These are phyloP conservation scores for Mycosphaerella arachidis DNA, from an alignment of 2,329 filamentous ascomycete genomes.

Conservation along the genomic window DNA sequence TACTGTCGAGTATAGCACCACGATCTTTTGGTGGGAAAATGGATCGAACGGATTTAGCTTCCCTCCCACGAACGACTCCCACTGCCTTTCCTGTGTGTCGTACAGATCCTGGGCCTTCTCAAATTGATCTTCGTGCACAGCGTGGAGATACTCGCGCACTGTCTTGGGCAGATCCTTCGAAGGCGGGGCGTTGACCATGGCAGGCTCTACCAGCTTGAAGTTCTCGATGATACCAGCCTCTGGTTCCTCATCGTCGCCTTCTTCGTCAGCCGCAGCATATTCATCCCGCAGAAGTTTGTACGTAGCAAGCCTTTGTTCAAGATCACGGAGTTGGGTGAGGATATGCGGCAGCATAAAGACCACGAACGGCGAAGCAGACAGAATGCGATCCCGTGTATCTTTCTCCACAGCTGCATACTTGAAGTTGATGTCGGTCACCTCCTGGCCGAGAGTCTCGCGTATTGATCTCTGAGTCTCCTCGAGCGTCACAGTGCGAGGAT, in stretches of 20 bases:
- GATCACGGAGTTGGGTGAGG: slow-evolving; percentile 83
- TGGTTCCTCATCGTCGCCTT: slow-evolving; percentile 34
- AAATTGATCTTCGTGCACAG: slow-evolving; percentile 93
- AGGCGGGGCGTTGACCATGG: slow-evolving; percentile 87
- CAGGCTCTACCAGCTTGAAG: slow-evolving; percentile 87
- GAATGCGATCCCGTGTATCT: slow-evolving; percentile 85
- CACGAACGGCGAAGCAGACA: slow-evolving; percentile 94
- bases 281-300: slow-evolving; percentile 80
- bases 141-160: slow-evolving; percentile 88
- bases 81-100: slow-evolving; percentile 87
- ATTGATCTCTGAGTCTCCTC: slow-evolving; percentile 13
- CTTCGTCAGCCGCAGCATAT: slow-evolving; percentile 40
- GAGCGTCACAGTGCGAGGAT: slow-evolving; percentile 5
- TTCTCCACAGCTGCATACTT: slow-evolving; percentile 95
- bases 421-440: slow-evolving; percentile 45
- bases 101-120: slow-evolving; percentile 93
- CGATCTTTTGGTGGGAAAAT: slow-evolving; percentile 92
- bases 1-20: slow-evolving; percentile 87
- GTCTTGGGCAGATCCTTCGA: slow-evolving; percentile 81
- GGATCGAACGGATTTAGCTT: slow-evolving; percentile 90
- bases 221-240: slow-evolving; percentile 38
- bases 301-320: slow-evolving; percentile 78
- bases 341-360: slow-evolving; percentile 92
- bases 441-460: slow-evolving; percentile 14
- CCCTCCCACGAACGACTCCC: slow-evolving; percentile 90